Evolutionary conservation across 2,329 filamentous ascomycete genomes (phyloP).

Genomic region (Neoascochyta sp.): DNA sequence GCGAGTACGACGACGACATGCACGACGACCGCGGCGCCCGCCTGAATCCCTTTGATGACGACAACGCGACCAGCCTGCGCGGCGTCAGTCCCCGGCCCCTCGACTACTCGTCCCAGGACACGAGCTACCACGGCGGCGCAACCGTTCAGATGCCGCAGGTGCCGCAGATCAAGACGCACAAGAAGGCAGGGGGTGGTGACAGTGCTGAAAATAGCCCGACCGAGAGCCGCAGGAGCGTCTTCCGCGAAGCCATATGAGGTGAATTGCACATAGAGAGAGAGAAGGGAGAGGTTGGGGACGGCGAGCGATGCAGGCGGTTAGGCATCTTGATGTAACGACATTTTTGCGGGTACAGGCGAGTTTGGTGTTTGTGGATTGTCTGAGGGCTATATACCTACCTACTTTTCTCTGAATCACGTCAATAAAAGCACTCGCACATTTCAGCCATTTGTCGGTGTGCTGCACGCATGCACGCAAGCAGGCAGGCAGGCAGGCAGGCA

Average conservation of each 20-base stretch:
- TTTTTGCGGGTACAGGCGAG: no score
- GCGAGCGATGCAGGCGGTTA: no score
- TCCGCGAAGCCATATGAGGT: conserved; percentile 64
- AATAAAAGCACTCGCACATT: no score
- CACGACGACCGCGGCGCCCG: conserved; percentile 28
- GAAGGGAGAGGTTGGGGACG: no score
- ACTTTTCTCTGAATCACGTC: no score
- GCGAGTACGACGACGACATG: conserved; percentile 43
- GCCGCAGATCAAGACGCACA: conserved; percentile 16
- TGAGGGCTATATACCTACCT: no score
- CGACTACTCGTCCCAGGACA: conserved; percentile 50
- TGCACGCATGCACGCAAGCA: no score
- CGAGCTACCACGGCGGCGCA: conserved; percentile 36
- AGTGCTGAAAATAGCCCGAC: conserved; percentile 55
- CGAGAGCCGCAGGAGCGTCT: conserved; percentile 63
- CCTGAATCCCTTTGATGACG: conserved; percentile 36
- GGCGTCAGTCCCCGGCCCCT: conserved; percentile 73
- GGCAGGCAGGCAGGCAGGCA: no score
- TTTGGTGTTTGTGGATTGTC: no score
- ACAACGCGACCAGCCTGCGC: conserved; percentile 51
- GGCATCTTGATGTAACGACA: no score
- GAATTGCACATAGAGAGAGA: no score
- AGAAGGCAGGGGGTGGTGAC: conserved; percentile 31
- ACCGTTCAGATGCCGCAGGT: conserved; percentile 42
- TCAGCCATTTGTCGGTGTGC: no score